Base-by-base conservation (phyloP, 2,329 filamentous ascomycete species). In the Paramyrothecium sp. region DNA sequence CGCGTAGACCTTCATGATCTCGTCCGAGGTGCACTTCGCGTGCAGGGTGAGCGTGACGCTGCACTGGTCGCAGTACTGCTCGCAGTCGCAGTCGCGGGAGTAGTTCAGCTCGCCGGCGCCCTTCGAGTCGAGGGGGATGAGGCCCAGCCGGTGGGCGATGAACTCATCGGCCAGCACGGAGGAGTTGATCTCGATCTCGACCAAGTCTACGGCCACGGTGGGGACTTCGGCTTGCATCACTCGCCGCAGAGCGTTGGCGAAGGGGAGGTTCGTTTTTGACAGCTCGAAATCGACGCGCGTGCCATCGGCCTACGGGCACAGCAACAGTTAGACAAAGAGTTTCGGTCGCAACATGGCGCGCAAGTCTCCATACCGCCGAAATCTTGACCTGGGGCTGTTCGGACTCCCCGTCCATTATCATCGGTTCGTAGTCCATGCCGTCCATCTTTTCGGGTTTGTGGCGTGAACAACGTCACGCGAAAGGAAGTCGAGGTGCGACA, bases 151-250 rank as follows among this genome's bases (percentile, higher is more conserved):
- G 75, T 98, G 94, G 52, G 91, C 89, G 64, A 99, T 88, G 75
- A 98, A 97, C 75, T 99, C 94, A 75, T 99, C 94, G 60, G 94
- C 91, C 16, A 98, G 86, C 4, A 97, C 93, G n/a, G 93, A 96
- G 57, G 90, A 96, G 80, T 99, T 99, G 68, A 84, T 85, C 70
- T 96, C 89, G 63, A 99, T 88, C 74, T 98, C 92, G 61, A 98
- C 93, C 16, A 97, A 85, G 70, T 99, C 94, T 73, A 98, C 93
- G 61, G 95, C 93, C 67, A 98, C 88, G 22, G 92, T 97, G 12
- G 94, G 93, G 58, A 99, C 90, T 77, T 99, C 94, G 67, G 92
- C 91, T 63, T 97, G 88, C 78, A 98, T 94, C 58, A 92, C 84
- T 70, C 94, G 91, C 61, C 94, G 93, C 60, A 98, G 78, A 50